A percentile compares a stretch with the other conserved stretches of the same genome.
Conservation (phyloP, 2,329 filamentous ascomycete genomes). For the Stylonectria norvegica region DNA sequence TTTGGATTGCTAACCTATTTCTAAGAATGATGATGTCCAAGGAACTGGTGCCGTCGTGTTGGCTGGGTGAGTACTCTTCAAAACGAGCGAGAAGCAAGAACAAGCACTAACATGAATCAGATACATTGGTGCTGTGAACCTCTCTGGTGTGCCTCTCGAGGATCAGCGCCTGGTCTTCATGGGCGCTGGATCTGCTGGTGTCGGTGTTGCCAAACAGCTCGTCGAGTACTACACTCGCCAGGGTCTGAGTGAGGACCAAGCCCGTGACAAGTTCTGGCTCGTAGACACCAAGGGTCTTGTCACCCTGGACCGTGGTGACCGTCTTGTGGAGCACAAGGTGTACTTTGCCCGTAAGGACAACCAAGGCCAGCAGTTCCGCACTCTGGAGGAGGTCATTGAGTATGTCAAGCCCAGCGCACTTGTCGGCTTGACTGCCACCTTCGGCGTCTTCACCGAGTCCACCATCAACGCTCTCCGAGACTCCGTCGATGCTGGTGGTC, state of each 20-base stretch:
- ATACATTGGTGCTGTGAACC: constrained; percentile 72
- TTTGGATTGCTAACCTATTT: constrained; percentile 13
- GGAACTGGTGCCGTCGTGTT: constrained; percentile 94
- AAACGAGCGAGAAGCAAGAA: not conserved
- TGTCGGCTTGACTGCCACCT: constrained; percentile 90
- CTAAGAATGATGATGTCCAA: constrained; percentile 87
- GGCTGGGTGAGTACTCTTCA: constrained; percentile 58
- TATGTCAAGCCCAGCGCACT: constrained; percentile 93
- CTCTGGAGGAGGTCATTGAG: constrained; percentile 85
- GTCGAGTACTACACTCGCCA: constrained; percentile 95
- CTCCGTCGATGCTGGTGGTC: constrained; percentile 58
- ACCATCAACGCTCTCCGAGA: constrained; percentile 70
- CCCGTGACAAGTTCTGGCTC: constrained; percentile 90
- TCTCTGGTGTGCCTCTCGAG: constrained; percentile 78
- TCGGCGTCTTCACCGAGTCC: constrained; percentile 87
- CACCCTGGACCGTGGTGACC: constrained; percentile 87
- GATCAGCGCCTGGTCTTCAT: constrained; percentile 96
- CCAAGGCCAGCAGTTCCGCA: constrained; percentile 67
- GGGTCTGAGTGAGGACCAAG: constrained; percentile 82
- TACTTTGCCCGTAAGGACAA: constrained; percentile 66
- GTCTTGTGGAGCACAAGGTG: constrained; percentile 84
- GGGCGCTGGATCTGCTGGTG: constrained; percentile 90
- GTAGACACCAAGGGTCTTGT: constrained; percentile 97
- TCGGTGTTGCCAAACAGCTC: constrained; percentile 96
- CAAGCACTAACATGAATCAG: constrained; percentile 55